Evolutionary conservation across 2,329 filamentous ascomycete genomes (phyloP), one percentile per base, ranked within the genome.

Genomic region (Aphanoascus verrucosus): DNA sequence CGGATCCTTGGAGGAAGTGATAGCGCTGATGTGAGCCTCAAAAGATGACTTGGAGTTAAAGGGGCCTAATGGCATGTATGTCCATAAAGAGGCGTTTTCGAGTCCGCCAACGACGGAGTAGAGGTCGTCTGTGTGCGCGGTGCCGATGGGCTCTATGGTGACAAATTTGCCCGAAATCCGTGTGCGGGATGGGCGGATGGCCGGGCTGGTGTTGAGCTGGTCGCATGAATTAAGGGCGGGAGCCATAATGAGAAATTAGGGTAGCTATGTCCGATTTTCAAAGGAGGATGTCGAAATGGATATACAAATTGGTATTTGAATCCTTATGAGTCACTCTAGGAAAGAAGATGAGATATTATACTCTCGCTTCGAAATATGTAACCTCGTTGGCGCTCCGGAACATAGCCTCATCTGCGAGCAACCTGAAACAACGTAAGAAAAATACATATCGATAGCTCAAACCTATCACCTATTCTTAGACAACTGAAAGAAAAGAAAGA

Each of bases 21-120:
- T 62, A 8, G 50, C 48, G 0, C 55, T 46, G 5, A 72, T 58
- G 20, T 60, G 56, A 6, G 31, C 38, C 9, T 57, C 56, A 57
- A 69, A 65, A 28, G 58, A 58, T 5, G 56, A 50, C 20, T 62
- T 58, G n/a, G 65, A 55, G 1, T 41, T 14, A 53, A 66, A 72
- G 0, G 73, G 73, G 0, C 65, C 69, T 31, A 60, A 53, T 2
- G 61, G 59, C 58, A 76, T 63, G 59, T 75, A 77, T 31, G 69
- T 68, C 67, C 70, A 77, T 8, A 76, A 58, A 5, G 58, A 53
- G 5, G 49, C 19, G 17, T 63, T 49, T 1, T 64, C 58, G 1
- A 48, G 53, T 2, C 63, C 66, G 11, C 66, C 60, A 19, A 68
- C 51, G 1, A 60, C 46, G 8, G 55, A 51, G 49, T 62, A 70